A percentile compares a stretch with the other conserved stretches of the same genome.
Conservation (phyloP, 257 asterid species). For the Fraxinus cuspidata region DNA sequence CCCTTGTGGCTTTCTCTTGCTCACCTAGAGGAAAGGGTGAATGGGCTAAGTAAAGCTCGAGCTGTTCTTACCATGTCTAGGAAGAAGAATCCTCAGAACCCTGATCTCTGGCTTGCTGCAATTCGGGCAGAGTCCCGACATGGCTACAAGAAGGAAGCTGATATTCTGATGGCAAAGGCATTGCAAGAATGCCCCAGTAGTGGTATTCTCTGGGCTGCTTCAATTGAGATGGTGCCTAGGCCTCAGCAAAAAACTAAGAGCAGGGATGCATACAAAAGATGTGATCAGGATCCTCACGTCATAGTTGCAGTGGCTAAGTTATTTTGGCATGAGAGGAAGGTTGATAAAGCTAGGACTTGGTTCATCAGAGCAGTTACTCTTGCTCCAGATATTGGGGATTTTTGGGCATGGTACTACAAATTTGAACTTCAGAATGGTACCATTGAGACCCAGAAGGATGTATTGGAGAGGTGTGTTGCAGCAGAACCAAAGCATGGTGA, state of each 20-base stretch:
- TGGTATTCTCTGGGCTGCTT: slow-evolving; percentile 81
- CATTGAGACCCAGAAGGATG: slow-evolving; percentile 74
- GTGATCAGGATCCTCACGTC: slow-evolving; percentile 73
- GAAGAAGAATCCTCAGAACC: slow-evolving; percentile 75
- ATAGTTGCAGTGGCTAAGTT: slow-evolving; percentile 76
- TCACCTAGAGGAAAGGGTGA: slow-evolving; percentile 71
- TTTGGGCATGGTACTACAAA: slow-evolving; percentile 81
- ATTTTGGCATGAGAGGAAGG: slow-evolving; percentile 88
- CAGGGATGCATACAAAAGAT: slow-evolving; percentile 65
- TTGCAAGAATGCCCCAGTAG: slow-evolving; percentile 86
- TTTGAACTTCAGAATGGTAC: slow-evolving; percentile 76
- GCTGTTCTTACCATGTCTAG: slow-evolving; percentile 84
- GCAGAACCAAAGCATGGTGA: slow-evolving; percentile 97
- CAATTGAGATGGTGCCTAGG: slow-evolving; percentile 75
- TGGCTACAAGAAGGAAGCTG: slow-evolving; percentile 81
- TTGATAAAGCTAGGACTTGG: slow-evolving; percentile 78
- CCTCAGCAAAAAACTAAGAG: slow-evolving; percentile 70
- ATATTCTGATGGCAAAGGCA: slow-evolving; percentile 83
- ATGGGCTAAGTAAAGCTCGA: slow-evolving; percentile 73
- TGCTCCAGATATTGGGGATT: slow-evolving; percentile 86
- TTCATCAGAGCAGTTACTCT: slow-evolving; percentile 76
- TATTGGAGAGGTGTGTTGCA: slow-evolving; percentile 63
- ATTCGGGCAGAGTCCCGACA: slow-evolving; percentile 78
- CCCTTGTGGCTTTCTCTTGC: slow-evolving; percentile 90
- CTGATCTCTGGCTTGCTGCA: slow-evolving; percentile 91